Conservation (phyloP, 257 asterid genomes). For the Linderniella brevidens region DNA sequence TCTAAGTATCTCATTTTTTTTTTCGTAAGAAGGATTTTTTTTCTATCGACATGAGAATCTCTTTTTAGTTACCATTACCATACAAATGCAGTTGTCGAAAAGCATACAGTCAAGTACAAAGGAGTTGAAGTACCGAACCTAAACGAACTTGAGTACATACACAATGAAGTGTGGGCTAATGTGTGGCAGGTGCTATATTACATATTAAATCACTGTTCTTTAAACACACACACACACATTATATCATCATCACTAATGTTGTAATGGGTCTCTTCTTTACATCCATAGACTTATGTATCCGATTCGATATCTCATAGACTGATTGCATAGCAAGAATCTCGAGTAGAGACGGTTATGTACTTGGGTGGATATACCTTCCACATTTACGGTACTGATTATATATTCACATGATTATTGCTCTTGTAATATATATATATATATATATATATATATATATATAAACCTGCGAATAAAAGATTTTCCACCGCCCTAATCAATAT, state of each 20-base stretch:
- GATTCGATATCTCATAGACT: constrained; percentile 27
- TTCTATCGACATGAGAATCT: no score
- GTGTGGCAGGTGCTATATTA: constrained; percentile 44
- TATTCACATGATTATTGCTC: no score
- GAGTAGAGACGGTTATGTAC: constrained; percentile 33
- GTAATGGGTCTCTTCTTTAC: background rate
- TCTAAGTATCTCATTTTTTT: no score
- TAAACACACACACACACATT: background rate
- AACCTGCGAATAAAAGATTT: background rate
- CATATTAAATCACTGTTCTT: background rate
- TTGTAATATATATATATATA: no score
- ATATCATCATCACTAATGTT: background rate
- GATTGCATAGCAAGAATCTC: constrained; percentile 95
- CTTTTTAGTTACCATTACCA: constrained; percentile 1
- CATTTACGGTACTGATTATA: constrained; percentile 30
- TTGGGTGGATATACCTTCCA: constrained; percentile 82
- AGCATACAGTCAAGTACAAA: constrained; percentile 47
- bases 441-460: background rate
- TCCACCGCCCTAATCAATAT: background rate
- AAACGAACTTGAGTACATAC: constrained; percentile 79
- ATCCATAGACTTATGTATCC: background rate
- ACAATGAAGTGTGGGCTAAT: constrained; percentile 94
- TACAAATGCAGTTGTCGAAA: constrained; percentile 30
- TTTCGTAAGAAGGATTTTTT: no score
- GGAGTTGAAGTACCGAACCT: constrained; percentile 49